phyloP scores from a whole-genome alignment of 257 asterid genomes.

The Scutellaria galericulata region DNA sequence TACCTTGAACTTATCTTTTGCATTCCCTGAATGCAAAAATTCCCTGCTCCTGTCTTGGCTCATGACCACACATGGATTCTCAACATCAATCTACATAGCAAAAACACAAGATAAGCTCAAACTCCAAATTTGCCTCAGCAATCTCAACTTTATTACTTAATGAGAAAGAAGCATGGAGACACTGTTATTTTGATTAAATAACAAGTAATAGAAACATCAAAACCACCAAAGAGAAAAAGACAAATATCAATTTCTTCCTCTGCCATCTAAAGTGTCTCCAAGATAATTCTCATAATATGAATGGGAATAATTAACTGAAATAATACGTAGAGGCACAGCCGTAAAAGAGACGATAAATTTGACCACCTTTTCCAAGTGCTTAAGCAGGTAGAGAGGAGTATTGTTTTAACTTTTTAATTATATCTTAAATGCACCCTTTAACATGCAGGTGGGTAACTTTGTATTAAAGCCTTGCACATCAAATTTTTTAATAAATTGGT shows the following conservation, averaged over 20 bases:
- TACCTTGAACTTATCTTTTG: constrained; percentile 93
- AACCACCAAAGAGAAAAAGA: constrained; percentile 3
- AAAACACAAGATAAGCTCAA: constrained; percentile 20
- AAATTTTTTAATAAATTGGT: no score
- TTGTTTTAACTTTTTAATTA: neutral
- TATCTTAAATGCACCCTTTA: no score
- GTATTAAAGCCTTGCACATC: no score
- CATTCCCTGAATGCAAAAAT: constrained; percentile 90
- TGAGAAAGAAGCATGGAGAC: constrained; percentile 17
- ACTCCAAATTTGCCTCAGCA: constrained; percentile 24
- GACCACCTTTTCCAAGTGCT: neutral
- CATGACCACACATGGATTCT: constrained; percentile 96
- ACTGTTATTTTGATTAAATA: neutral
- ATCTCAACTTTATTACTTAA: neutral
- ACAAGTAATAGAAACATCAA: constrained; percentile 16
- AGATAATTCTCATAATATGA: neutral
- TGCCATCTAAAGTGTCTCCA: constrained; percentile 20
- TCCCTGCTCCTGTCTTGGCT: constrained; percentile 98
- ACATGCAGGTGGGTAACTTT: no score
- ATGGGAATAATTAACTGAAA: neutral
- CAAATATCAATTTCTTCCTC: constrained; percentile 23
- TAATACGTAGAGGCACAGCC: neutral
- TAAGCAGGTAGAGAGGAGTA: neutral
- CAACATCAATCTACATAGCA: constrained; percentile 86
- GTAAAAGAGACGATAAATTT: neutral